Conservation (phyloP, 2,329 filamentous ascomycete species). For the Xylaria sp. region DNA sequence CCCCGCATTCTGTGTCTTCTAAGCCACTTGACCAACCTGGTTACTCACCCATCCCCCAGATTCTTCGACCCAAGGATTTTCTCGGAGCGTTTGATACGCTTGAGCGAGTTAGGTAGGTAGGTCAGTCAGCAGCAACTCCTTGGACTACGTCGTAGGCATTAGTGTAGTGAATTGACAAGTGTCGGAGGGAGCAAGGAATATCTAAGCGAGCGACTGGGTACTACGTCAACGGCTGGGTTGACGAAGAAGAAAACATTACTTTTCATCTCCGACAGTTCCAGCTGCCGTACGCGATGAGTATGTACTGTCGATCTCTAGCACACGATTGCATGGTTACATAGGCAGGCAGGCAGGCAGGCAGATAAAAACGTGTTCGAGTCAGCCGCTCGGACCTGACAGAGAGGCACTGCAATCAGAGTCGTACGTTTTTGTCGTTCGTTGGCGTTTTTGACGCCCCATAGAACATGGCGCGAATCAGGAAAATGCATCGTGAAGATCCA, state of each 20-base stretch:
- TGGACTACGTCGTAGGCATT: not conserved
- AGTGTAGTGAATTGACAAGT: not conserved
- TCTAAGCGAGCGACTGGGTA: not conserved
- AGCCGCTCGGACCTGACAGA: not conserved
- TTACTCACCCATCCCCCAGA: not conserved
- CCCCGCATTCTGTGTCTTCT: conserved; percentile 34
- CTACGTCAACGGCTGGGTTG: conserved; percentile 8
- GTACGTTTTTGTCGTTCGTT: conserved; percentile 7
- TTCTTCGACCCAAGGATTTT: not conserved
- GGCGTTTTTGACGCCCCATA: not conserved
- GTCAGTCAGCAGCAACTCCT: not conserved
- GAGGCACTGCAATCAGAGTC: not conserved
- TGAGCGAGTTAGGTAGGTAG: conserved; percentile 12
- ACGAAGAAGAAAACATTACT: conserved; percentile 4
- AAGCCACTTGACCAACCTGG: conserved; percentile 18
- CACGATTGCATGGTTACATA: not conserved
- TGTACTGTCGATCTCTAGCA: not conserved
- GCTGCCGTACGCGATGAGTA: not conserved
- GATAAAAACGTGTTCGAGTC: not conserved
- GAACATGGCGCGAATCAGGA: conserved; percentile 5
- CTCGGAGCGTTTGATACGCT: not conserved
- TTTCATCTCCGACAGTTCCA: conserved; percentile 7
- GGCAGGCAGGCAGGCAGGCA: not conserved
- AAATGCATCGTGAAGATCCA: conserved; percentile 9
- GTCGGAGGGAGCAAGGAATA: conserved; percentile 5